A percentile compares a stretch with the other conserved stretches of the same genome.
These are phyloP conservation scores for Salicornia ramosissima DNA, from an alignment of 148 eudicot species.

Conservation along the genomic window DNA sequence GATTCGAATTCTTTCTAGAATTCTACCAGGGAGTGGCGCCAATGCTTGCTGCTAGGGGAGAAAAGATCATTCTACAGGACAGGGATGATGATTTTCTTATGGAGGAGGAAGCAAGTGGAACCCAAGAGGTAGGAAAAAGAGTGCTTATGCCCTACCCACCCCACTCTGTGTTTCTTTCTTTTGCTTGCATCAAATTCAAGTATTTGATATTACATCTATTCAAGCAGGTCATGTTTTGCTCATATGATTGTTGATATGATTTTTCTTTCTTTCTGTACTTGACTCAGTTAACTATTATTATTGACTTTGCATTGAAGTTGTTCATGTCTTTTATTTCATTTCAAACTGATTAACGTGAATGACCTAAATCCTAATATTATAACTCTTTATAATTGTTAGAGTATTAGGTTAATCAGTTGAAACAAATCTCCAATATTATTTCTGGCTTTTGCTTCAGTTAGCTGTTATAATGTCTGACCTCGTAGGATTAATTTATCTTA, in stretches of 20 bases:
- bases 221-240: background rate
- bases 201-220: background rate
- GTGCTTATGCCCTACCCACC: background rate
- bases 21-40: slow-evolving; percentile 35
- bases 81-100: slow-evolving; percentile 29
- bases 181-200: background rate
- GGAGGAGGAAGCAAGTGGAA: slow-evolving; percentile 22
- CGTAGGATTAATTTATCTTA: no score
- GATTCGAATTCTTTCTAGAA: slow-evolving; percentile 13
- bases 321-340: no score
- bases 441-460: no score
- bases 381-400: no score
- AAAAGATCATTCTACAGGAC: slow-evolving; percentile 25
- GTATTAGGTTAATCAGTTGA: no score
- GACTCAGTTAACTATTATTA: no score
- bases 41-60: slow-evolving; percentile 35
- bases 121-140: slow-evolving; percentile 27
- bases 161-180: background rate
- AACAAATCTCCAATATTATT: no score
- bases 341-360: no score
- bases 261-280: background rate
- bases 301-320: background rate
- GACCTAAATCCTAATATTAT: no score
- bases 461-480: no score
- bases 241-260: background rate